Base-by-base conservation (phyloP, 2,329 filamentous ascomycete genomes). In the Aspergillus novofumigatus region DNA sequence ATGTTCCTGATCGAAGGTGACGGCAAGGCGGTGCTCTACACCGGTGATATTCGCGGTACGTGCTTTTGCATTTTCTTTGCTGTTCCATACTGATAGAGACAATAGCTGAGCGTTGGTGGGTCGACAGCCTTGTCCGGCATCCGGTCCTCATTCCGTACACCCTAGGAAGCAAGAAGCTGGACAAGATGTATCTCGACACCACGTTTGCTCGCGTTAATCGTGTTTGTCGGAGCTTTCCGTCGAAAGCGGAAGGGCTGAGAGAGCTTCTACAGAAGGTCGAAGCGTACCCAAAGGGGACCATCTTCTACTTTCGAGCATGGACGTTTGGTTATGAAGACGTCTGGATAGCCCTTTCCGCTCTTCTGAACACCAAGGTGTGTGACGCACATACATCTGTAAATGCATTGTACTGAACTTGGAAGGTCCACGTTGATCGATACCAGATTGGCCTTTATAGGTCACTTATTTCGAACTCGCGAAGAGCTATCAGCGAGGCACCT, bases 281-380 rank as follows among this genome's bases (percentile, higher is more conserved):
- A 0, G 69, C 76, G 25, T 96, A 93, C 69, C 88, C 92, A 0
- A 60, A 78, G 1, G 84, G 91, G 42, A 96, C 91, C 0, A 72
- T 88, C 0, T 97, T 96, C 66, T 89, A 96, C 70, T 82, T 97
- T 49, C 85, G 92, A 56, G 85, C 91, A 0, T 96, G 92, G 92
- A 97, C 93, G 0, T 94, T 94, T 68, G 90, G 90, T 0, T 96
- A 97, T 61, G 92, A 97, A 70, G 89, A 96, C 53, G 91, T 96
- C 0, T 97, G 92, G 92, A 78, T 92, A 57, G 88, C 91, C 0
- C 75, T 97, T 0, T 87, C 91, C 0, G 83, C 86, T 23, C 84
- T 86, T 10, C 77, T 97, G 0, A 75, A 83, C 5, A 87, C 87
- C 3, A 82, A 80, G 68, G 87, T 87, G 73, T 56, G 67, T 55